Base-by-base conservation (phyloP, 352 stramenopile species). In the Globisporangium cederbergense region DNA sequence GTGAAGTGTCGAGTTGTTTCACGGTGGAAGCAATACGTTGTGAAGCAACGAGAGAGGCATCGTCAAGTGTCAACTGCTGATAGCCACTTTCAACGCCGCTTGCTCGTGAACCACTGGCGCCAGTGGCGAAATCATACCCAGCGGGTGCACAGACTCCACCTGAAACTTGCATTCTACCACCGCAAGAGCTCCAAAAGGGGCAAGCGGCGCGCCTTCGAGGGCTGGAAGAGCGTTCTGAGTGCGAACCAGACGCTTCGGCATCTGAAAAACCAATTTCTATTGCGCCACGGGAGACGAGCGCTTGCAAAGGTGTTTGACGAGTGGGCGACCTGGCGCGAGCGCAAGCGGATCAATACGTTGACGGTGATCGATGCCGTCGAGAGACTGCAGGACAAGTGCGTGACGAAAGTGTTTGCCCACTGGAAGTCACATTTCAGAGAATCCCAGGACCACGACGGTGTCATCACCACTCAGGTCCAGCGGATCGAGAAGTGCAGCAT, bases 301-400 rank as follows among this genome's bases (percentile, higher is more conserved):
- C 2, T 50, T 6, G 22, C 32, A 9, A 13, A 16, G 16, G 22
- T 36, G 16, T 58, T 62, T 49, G 16, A 13, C 5, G 38, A 22
- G 11, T 67, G 62, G 62, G 22, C 20, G n/a, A 34, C 4, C 10
- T 63, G 54, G 62, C 18, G 34, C 14, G 54, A 62, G 8, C 4
- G 9, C 9, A 63, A 46, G 54, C 20, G 43, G 18, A 14, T 40
- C 18, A 38, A 22, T 20, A 60, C 8, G 28, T 1, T 46, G 4
- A 7, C 13, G 7, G 47, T 67, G 22, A 42, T 55, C 16, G 34
- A 43, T 16, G 30, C 54, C 5, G 18, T 59, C 30, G 43, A 38
- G 30, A 25, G 18, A 3, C 14, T 43, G 1, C 36, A 67, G 16
- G 30, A 36, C 9, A 62, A 25, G 13, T 20, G 25, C 25, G 3